Evolutionary conservation across 2,329 filamentous ascomycete species (phyloP), one percentile per base, ranked within the genome.

Genomic region (Arthrobotrys sinensis): DNA sequence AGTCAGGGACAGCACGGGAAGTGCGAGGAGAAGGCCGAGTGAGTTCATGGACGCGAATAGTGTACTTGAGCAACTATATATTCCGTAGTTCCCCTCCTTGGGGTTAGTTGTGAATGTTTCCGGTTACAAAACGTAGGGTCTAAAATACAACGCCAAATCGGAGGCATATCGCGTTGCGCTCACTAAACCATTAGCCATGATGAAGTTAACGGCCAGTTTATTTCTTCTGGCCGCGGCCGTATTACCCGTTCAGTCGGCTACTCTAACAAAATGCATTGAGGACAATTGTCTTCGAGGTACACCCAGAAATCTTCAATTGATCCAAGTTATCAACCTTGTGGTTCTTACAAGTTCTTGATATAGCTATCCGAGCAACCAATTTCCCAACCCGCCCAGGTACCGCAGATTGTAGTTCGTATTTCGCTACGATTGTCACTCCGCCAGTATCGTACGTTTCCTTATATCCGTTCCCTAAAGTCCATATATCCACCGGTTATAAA

Each of bases 351-450:
- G 4, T 2, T 45, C 5, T 10, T 2, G 36, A 40, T 32, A 38
- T 57, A 73, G 72, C 72, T n/a, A 46, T 77, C n/a, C 52, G 65
- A 50, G 65, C 55, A 2, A 34, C 57, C 16, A 45, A 50, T 36
- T 64, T 66, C 40, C 48, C 66, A 4, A 69, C 57, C n/a, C 24
- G 70, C 10, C 19, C 43, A 8, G 72, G 65, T 2, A 50, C 46
- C 1, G 65, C 65, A 7, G 72, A 77, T 28, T 70, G 72, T 36
- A 60, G 6, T 16, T 77, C 72, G 0, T 77, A 70, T 21, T 70
- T 77, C 19, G 48, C 46, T 19, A 63, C 72, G 12, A 70, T 53
- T 28, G 38, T 66, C 11, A 77, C 66, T 28, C 65, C 65, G 12
- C 16, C 55, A 7, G 19, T 60, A 43, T 60, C 55, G 55, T 60